These are phyloP conservation scores for Apophysomyces trapeziformis DNA, from an alignment of 371 early-diverging fungal genomes.

Conservation along the genomic window DNA sequence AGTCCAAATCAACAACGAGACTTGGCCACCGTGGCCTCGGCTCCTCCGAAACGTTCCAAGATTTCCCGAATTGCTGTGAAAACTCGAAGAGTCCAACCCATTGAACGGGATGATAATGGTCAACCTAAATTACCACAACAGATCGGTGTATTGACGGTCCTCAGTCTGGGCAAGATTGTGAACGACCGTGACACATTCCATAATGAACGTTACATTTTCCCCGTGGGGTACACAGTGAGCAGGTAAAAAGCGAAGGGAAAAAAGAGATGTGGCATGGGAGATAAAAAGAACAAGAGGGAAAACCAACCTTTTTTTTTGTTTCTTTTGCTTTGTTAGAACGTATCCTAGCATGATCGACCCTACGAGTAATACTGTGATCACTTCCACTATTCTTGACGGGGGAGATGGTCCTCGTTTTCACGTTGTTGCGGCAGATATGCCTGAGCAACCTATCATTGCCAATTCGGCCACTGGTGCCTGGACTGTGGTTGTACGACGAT, in stretches of 20 bases:
- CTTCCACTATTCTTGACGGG: constrained; percentile 80
- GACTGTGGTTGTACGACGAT: constrained; percentile 81
- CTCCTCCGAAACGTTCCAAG: constrained; percentile 53
- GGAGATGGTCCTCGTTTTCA: constrained; percentile 77
- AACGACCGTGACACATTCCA: constrained; percentile 83
- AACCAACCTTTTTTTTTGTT: neutral
- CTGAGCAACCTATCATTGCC: constrained; percentile 67
- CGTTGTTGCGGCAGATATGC: constrained; percentile 76
- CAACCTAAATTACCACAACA: constrained; percentile 76
- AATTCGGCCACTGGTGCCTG: constrained; percentile 90
- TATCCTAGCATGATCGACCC: constrained; percentile 81
- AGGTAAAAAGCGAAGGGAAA: constrained; percentile 40
- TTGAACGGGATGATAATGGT: constrained; percentile 72
- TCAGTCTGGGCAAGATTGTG: constrained; percentile 74
- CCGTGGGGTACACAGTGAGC: constrained; percentile 81
- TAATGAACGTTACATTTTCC: constrained; percentile 90
- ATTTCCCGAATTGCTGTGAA: constrained; percentile 37
- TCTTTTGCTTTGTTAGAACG: constrained; percentile 36
- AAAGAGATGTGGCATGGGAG: too few relatives aligned
- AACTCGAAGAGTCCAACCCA: constrained; percentile 57
- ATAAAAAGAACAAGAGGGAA: constrained; percentile 1
- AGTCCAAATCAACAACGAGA: constrained; percentile 18
- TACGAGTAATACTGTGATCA: constrained; percentile 62
- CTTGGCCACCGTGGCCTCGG: constrained; percentile 51
- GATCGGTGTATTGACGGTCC: constrained; percentile 82